Evolutionary conservation across 352 stramenopile species (phyloP).

Genomic region (Globisporangium cystogenes): DNA sequence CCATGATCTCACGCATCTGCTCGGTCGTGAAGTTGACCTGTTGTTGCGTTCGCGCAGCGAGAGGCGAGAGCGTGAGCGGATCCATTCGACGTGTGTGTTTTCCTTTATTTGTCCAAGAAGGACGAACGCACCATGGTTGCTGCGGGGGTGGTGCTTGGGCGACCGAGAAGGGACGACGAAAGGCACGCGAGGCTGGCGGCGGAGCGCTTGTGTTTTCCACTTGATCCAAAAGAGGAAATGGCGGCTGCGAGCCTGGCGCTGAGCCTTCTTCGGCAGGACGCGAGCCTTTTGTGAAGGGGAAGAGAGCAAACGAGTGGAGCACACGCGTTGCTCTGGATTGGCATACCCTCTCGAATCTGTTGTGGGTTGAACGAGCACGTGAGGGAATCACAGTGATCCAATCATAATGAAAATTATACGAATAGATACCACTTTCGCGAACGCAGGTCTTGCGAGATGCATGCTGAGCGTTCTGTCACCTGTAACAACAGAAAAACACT

Average conservation of each 20-base stretch:
- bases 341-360: not conserved
- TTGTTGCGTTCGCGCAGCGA: not conserved
- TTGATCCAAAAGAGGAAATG: constrained; percentile 51
- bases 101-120: too few relatives aligned
- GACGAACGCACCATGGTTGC: constrained; percentile 54
- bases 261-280: too few relatives aligned
- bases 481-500: constrained; percentile 5
- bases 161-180: constrained; percentile 14
- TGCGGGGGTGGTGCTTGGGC: constrained; percentile 19
- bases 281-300: not conserved
- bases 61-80: too few relatives aligned
- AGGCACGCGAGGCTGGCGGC: constrained; percentile 6
- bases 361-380: too few relatives aligned
- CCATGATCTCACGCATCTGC: constrained; percentile 97
- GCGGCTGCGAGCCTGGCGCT: constrained; percentile 4
- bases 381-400: too few relatives aligned
- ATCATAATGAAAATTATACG: too few relatives aligned
- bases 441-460: not conserved
- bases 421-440: not conserved
- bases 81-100: too few relatives aligned
- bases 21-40: constrained; percentile 99
- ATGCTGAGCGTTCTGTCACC: not conserved
- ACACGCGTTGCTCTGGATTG: constrained; percentile 22
- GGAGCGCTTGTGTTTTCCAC: not conserved
- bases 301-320: constrained; percentile 46